Evolutionary conservation across 352 stramenopile genomes (phyloP).

Genomic region (Thalassiosira allenii): DNA sequence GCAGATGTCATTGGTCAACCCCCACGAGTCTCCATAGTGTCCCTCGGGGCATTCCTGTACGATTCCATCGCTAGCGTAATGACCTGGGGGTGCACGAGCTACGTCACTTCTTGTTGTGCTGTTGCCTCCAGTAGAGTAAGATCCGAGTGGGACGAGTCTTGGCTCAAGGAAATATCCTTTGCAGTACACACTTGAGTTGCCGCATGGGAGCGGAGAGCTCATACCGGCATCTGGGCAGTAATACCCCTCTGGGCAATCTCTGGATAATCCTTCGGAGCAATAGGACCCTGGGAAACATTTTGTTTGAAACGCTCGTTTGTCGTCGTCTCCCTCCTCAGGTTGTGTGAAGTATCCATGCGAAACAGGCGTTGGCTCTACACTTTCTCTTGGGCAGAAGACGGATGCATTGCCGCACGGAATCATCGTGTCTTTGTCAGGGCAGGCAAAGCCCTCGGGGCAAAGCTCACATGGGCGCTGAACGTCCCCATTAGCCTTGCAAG

Average conservation of each 20-base stretch:
- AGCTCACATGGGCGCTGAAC: constrained; percentile 41
- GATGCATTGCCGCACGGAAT: constrained; percentile 21
- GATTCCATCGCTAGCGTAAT: constrained; percentile 43
- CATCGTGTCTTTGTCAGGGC: constrained; percentile 34
- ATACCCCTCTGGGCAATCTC: constrained; percentile 27
- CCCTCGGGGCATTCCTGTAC: constrained; percentile 32
- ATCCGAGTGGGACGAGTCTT: constrained; percentile 21
- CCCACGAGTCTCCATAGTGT: constrained; percentile 41
- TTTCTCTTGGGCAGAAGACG: constrained; percentile 45
- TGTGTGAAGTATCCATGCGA: constrained; percentile 41
- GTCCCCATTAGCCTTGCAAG: constrained; percentile 34
- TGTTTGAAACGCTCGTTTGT: constrained; percentile 24
- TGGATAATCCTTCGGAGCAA: constrained; percentile 19
- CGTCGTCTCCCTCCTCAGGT: constrained; percentile 16
- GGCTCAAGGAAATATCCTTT: constrained; percentile 33
- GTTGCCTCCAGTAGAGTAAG: constrained; percentile 41
- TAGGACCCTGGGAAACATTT: constrained; percentile 27
- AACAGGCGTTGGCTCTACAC: constrained; percentile 27
- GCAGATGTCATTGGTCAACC: constrained; percentile 40
- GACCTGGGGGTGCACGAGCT: constrained; percentile 18
- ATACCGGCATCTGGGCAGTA: constrained; percentile 39
- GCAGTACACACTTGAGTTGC: constrained; percentile 35
- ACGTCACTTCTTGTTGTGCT: constrained; percentile 24
- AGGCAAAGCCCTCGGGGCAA: constrained; percentile 40
- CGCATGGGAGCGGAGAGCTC: constrained; percentile 35